phyloP scores from a whole-genome alignment of 768 basidiomycete genomes.

The Sarcodon sp. region DNA sequence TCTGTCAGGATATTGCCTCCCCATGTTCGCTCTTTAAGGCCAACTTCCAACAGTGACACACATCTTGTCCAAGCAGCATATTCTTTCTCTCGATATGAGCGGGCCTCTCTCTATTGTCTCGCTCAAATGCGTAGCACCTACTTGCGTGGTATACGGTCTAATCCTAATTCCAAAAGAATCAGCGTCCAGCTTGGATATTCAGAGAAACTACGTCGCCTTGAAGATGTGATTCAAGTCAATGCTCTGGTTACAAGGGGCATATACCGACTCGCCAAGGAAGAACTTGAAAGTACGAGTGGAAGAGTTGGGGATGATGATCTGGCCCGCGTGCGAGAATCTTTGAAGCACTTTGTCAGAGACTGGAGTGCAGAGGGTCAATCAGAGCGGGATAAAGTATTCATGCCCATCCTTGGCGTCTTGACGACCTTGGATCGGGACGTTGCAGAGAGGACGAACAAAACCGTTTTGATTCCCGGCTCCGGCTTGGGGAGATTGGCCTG shows the following conservation, averaged over 20 bases:
- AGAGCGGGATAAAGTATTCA: slow-evolving; percentile 44
- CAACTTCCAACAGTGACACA: background rate
- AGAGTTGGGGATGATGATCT: slow-evolving; percentile 19
- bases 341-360: slow-evolving; percentile 62
- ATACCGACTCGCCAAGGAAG: slow-evolving; percentile 19
- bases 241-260: slow-evolving; percentile 27
- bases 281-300: slow-evolving; percentile 14
- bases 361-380: slow-evolving; percentile 46
- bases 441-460: slow-evolving; percentile 16
- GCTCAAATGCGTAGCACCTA: background rate
- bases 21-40: background rate
- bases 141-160: background rate
- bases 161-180: slow-evolving; percentile 21
- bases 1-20: background rate
- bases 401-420: slow-evolving; percentile 41
- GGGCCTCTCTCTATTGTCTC: background rate
- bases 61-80: background rate
- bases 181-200: slow-evolving; percentile 41
- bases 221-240: slow-evolving; percentile 16
- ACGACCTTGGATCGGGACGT: slow-evolving; percentile 2
- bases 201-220: slow-evolving; percentile 33
- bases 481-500: slow-evolving; percentile 56
- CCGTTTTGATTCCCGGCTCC: slow-evolving; percentile 49
- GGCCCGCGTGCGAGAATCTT: slow-evolving; percentile 37
- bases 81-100: background rate